Percentiles rank a stretch among this genome's conserved stretches.
Conservation (phyloP, 352 stramenopile species). For the Phytophthora tubulina region DNA sequence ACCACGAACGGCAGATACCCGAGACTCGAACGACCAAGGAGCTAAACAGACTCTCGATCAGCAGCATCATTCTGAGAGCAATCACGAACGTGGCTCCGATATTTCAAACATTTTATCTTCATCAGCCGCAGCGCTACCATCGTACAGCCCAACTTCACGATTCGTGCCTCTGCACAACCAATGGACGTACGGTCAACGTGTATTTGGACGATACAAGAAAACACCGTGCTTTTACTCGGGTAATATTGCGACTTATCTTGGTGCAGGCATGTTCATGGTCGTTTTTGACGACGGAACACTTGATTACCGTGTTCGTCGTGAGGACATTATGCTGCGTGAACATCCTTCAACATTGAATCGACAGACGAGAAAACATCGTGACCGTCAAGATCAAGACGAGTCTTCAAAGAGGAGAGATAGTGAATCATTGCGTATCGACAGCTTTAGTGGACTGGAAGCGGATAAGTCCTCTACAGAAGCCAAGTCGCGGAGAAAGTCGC, state of each 20-base stretch:
- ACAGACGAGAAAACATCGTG: constrained; percentile 12
- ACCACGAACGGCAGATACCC: constrained; percentile 2
- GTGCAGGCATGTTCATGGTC: constrained; percentile 75
- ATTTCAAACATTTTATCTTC: constrained; percentile 1
- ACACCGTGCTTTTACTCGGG: constrained; percentile 84
- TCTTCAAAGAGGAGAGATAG: constrained; percentile 9
- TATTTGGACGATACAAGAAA: constrained; percentile 76
- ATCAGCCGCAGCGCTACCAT: background rate
- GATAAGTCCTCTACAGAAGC: background rate
- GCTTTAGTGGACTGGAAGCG: constrained; percentile 7
- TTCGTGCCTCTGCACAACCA: constrained; percentile 67
- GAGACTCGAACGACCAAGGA: constrained; percentile 1
- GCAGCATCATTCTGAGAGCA: constrained; percentile 12
- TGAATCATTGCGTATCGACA: constrained; percentile 15
- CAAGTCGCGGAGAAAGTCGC: constrained; percentile 12
- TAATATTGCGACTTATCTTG: constrained; percentile 82
- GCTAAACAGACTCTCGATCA: constrained; percentile 3
- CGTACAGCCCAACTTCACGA: constrained; percentile 11
- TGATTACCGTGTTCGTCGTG: constrained; percentile 72
- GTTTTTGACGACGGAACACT: constrained; percentile 82
- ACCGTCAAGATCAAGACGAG: constrained; percentile 2
- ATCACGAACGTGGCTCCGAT: background rate
- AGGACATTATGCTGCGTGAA: constrained; percentile 69
- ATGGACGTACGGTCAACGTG: constrained; percentile 69
- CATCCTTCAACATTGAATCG: constrained; percentile 2